Conservation (phyloP, 2,329 filamentous ascomycete genomes). For the Ophiosphaerella narmari region DNA sequence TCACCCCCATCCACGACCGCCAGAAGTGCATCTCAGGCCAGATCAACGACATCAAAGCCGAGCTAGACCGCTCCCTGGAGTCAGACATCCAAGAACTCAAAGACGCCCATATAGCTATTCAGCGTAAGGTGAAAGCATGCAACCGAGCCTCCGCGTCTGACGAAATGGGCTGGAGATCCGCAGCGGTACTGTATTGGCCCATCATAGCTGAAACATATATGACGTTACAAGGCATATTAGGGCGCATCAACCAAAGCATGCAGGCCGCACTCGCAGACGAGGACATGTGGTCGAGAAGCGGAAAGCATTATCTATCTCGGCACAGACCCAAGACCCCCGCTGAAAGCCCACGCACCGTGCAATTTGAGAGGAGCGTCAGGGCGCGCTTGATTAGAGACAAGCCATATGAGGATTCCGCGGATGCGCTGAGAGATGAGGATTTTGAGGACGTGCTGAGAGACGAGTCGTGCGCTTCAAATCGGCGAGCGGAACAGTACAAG, state of each 20-base stretch:
- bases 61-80: not conserved
- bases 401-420: too few relatives aligned
- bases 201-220: not conserved
- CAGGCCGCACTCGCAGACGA: not conserved
- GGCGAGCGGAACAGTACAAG: too few relatives aligned
- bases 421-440: too few relatives aligned
- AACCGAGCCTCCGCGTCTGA: not conserved
- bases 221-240: not conserved
- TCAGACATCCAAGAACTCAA: not conserved
- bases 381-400: too few relatives aligned
- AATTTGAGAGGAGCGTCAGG: too few relatives aligned
- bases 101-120: not conserved
- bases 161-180: not conserved
- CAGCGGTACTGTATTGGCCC: slow-evolving; percentile 3
- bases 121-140: not conserved
- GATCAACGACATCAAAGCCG: not conserved
- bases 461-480: too few relatives aligned
- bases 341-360: too few relatives aligned
- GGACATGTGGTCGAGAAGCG: not conserved
- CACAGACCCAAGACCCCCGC: not conserved
- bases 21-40: not conserved
- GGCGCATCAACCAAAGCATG: not conserved
- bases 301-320: not conserved
- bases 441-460: too few relatives aligned
- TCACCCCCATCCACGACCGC: too few relatives aligned